Evolutionary conservation across 2,329 filamentous ascomycete genomes (phyloP).

Genomic region (Huntiella moniliformis): DNA sequence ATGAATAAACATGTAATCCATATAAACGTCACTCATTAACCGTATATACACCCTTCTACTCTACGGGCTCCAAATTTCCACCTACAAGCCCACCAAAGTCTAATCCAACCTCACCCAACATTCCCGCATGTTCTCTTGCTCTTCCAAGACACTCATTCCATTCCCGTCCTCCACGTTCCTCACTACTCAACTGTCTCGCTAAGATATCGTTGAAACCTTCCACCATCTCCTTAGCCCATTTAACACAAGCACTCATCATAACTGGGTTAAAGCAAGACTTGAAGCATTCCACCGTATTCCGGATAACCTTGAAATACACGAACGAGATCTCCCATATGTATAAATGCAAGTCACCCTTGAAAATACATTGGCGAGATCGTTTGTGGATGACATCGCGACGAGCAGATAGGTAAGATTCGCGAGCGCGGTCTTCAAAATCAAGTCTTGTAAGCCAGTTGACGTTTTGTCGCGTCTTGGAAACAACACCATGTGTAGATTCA

Average conservation of each 20-base stretch:
- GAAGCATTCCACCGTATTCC: conserved; percentile 81
- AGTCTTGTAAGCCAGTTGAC: conserved; percentile 70
- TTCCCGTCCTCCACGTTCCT: conserved; percentile 53
- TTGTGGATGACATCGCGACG: conserved; percentile 62
- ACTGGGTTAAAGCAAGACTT: conserved; percentile 68
- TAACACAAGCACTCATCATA: conserved; percentile 87
- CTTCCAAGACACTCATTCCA: conserved; percentile 73
- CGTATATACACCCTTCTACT: conserved; percentile 5
- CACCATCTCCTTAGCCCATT: conserved; percentile 93
- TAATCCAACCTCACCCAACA: conserved; percentile 69
- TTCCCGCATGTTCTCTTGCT: conserved; percentile 59
- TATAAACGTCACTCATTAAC: no score
- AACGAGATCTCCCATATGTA: conserved; percentile 94
- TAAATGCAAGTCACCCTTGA: conserved; percentile 77
- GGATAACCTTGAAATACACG: conserved; percentile 86
- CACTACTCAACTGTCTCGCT: conserved; percentile 67
- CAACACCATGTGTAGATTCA: conserved; percentile 57
- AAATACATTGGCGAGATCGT: conserved; percentile 76
- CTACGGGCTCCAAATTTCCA: conserved; percentile 24
- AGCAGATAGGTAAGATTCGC: conserved; percentile 70
- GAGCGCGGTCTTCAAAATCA: conserved; percentile 75
- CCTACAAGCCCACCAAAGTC: conserved; percentile 77
- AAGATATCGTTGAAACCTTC: conserved; percentile 78
- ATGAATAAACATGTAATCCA: no score
- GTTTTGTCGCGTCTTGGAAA: conserved; percentile 59